Conservation (phyloP, 2,329 filamentous ascomycete species). For the Neonectria ditissima region DNA sequence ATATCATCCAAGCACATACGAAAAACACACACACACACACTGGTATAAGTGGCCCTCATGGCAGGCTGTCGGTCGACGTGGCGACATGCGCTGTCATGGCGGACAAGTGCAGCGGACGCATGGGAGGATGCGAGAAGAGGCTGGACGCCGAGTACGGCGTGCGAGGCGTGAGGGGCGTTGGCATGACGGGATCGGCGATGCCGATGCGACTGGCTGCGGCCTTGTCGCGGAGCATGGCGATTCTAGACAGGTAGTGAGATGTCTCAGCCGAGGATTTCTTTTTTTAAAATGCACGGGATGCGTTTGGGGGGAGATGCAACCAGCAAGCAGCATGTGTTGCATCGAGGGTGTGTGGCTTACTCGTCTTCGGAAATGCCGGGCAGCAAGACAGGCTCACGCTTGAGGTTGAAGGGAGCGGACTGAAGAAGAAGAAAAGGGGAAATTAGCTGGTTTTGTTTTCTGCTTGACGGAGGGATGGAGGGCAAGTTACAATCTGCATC, state of each 20-base stretch:
- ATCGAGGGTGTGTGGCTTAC: constrained; percentile 55
- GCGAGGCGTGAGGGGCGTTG: constrained; percentile 33
- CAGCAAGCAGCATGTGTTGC: too few species aligned
- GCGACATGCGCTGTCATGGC: constrained; percentile 35
- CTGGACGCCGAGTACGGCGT: constrained; percentile 42
- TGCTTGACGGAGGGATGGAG: background rate
- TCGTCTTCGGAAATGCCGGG: constrained; percentile 70
- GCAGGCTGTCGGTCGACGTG: constrained; percentile 42
- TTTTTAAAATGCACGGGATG: background rate
- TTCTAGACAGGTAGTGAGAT: constrained; percentile 46
- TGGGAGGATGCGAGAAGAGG: constrained; percentile 40
- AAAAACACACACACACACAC: too few species aligned
- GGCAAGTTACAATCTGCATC: constrained; percentile 60
- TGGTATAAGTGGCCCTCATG: constrained; percentile 13
- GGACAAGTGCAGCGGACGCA: constrained; percentile 39
- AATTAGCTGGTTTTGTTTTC: constrained; percentile 35
- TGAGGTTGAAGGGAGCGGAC: constrained; percentile 71
- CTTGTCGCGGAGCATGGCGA: constrained; percentile 64
- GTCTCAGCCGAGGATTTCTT: background rate
- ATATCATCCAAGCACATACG: too few species aligned
- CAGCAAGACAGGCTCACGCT: constrained; percentile 63
- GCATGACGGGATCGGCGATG: constrained; percentile 51
- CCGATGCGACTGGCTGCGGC: constrained; percentile 63
- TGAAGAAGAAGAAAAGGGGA: constrained; percentile 44
- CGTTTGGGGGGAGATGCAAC: too few species aligned